Conservation (phyloP, 768 basidiomycete genomes). For the Xanthoconium purpureum region DNA sequence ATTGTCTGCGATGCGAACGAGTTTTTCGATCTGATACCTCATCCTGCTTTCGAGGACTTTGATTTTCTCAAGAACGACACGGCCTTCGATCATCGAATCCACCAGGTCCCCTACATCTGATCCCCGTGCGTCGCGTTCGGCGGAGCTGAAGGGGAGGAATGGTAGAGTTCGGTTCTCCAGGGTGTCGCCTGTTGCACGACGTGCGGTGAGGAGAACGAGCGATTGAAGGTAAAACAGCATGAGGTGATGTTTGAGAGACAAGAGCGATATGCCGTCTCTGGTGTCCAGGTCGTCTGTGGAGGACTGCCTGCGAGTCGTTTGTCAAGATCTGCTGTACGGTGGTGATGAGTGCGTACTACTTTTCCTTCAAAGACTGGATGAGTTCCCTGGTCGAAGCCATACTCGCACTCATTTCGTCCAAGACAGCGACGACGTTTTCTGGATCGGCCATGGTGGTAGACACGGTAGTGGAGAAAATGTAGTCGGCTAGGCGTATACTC, state of each 20-base stretch:
- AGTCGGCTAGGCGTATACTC: neutral
- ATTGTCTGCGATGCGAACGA: slow-evolving; percentile 74
- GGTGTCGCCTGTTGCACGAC: slow-evolving; percentile 64
- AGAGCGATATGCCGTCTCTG: slow-evolving; percentile 82
- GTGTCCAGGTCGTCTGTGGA: slow-evolving; percentile 44
- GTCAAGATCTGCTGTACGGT: slow-evolving; percentile 13
- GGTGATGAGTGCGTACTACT: slow-evolving; percentile 37
- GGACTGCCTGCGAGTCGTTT: slow-evolving; percentile 23
- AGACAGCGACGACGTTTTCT: slow-evolving; percentile 20
- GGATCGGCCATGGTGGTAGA: slow-evolving; percentile 18
- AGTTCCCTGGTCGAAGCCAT: slow-evolving; percentile 58
- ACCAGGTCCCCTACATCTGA: slow-evolving; percentile 68
- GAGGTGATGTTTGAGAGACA: slow-evolving; percentile 83
- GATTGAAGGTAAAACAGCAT: slow-evolving; percentile 86
- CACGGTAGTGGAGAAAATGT: neutral
- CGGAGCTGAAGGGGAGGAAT: slow-evolving; percentile 47
- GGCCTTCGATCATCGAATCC: slow-evolving; percentile 73
- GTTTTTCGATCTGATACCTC: slow-evolving; percentile 94
- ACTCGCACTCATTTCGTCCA: slow-evolving; percentile 61
- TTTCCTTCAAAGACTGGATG: slow-evolving; percentile 52
- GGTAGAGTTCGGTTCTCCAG: slow-evolving; percentile 51
- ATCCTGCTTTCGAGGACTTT: slow-evolving; percentile 82
- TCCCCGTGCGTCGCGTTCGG: slow-evolving; percentile 54
- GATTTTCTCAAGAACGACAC: slow-evolving; percentile 86
- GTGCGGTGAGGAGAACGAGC: slow-evolving; percentile 68